Evolutionary conservation across 805 yeast genomes (phyloP).

Genomic region (Yamadazyma tumulicola): DNA sequence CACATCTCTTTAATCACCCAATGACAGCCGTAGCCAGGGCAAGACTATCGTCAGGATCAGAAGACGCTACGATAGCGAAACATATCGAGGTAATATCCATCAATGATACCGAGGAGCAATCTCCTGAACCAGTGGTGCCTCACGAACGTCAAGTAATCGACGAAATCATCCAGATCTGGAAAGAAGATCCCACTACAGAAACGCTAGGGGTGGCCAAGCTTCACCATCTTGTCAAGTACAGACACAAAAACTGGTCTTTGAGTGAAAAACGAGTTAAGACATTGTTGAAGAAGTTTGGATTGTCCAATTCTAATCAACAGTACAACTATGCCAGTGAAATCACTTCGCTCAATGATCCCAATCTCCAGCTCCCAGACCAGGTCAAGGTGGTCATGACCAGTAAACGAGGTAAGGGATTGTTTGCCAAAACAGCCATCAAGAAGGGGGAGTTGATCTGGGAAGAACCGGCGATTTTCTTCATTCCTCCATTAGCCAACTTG

Average conservation of each 20-base stretch:
- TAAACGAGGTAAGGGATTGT: constrained; percentile 59
- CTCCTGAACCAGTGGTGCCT: constrained; percentile 40
- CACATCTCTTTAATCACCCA: background rate
- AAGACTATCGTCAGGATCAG: background rate
- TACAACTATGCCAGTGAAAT: constrained; percentile 54
- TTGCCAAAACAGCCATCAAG: constrained; percentile 44
- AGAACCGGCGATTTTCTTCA: constrained; percentile 55
- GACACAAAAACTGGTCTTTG: constrained; percentile 60
- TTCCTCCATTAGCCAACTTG: constrained; percentile 67
- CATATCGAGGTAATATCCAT: constrained; percentile 35
- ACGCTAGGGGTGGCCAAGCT: constrained; percentile 53
- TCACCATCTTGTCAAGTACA: constrained; percentile 45
- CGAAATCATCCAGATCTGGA: constrained; percentile 64
- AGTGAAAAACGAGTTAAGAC: constrained; percentile 55
- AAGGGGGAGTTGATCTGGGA: constrained; percentile 58
- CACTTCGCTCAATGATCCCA: constrained; percentile 47
- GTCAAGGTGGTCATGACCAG: constrained; percentile 49
- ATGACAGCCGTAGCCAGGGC: background rate
- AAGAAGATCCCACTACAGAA: constrained; percentile 60
- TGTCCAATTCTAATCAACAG: constrained; percentile 30
- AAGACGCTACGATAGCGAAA: constrained; percentile 9
- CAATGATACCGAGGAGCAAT: constrained; percentile 26
- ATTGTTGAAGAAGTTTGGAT: constrained; percentile 53
- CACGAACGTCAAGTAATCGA: constrained; percentile 57
- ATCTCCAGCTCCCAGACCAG: constrained; percentile 34